phyloP scores from a whole-genome alignment of 129 eudicot genomes.

The Centrapalus pauciflorus region DNA sequence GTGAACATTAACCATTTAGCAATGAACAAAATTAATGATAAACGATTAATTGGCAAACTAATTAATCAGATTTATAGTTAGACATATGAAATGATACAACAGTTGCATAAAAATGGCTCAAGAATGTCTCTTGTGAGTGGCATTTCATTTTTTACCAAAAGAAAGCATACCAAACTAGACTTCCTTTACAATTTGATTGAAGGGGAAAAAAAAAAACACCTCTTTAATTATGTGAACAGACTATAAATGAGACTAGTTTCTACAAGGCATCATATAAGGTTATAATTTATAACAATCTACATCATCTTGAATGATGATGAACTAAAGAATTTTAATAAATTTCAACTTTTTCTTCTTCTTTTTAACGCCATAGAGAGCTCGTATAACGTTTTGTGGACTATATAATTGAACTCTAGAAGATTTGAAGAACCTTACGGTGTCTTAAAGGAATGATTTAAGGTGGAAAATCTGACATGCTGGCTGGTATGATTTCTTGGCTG shows the following conservation, averaged over 20 bases:
- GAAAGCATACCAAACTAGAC: background rate
- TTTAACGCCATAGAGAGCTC: background rate
- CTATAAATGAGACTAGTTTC: background rate
- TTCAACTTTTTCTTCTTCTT: background rate
- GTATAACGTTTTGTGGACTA: conserved; percentile 5
- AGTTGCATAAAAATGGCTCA: background rate
- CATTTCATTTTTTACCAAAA: background rate
- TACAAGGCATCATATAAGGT: conserved; percentile 8
- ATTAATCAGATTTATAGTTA: background rate
- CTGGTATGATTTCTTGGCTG: conserved; percentile 29
- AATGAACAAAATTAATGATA: too few species aligned
- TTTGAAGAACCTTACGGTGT: background rate
- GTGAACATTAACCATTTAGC: too few species aligned
- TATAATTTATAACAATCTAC: conserved; percentile 18
- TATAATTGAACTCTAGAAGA: background rate
- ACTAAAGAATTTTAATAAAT: conserved; percentile 17
- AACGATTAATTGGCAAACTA: too few species aligned
- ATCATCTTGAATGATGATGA: conserved; percentile 1
- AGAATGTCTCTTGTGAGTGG: background rate
- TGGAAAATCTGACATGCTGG: conserved; percentile 62
- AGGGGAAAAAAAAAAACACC: background rate
- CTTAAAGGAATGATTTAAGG: conserved; percentile 43
- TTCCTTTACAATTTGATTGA: background rate
- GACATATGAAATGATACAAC: background rate
- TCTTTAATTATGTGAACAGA: background rate